These are phyloP conservation scores for Fusarium hostae DNA, from an alignment of 2,329 filamentous ascomycete species.

Conservation along the genomic window DNA sequence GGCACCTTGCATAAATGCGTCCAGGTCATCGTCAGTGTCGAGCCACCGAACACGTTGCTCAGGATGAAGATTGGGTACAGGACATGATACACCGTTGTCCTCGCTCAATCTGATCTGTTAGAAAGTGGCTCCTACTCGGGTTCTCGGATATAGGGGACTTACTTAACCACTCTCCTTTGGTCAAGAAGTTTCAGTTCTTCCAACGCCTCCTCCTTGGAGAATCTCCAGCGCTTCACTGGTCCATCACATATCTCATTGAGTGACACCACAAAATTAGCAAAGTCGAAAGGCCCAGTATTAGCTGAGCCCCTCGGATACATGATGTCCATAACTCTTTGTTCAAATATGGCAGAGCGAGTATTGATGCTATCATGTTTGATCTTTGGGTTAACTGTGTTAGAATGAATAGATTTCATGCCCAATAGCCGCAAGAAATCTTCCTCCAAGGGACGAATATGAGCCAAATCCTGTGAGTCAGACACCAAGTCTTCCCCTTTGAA, in stretches of 20 bases:
- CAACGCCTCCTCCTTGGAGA: conserved; percentile 36
- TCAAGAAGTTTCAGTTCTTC: conserved; percentile 8
- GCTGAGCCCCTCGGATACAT: conserved; percentile 33
- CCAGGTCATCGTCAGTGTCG: neutral
- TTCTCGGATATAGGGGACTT: neutral
- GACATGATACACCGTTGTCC: neutral
- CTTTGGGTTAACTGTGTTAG: neutral
- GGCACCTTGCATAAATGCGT: neutral
- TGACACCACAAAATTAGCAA: conserved; percentile 37
- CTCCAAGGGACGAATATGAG: conserved; percentile 39
- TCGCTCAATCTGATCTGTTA: conserved; percentile 10
- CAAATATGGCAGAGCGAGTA: conserved; percentile 29
- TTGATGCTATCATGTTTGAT: neutral
- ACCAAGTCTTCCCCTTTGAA: conserved; percentile 29
- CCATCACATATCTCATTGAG: conserved; percentile 40
- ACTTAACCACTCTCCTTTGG: conserved; percentile 26
- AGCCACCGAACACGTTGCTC: conserved; percentile 39
- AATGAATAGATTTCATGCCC: conserved; percentile 21
- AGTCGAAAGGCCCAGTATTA: conserved; percentile 14
- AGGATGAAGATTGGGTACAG: conserved; percentile 28
- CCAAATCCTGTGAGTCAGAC: neutral
- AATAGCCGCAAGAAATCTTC: conserved; percentile 41
- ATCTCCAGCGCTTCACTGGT: conserved; percentile 38
- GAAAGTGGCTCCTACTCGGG: neutral
- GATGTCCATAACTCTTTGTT: conserved; percentile 37